Conservation (phyloP, 345 rosid species). For the Streptanthus diversifolius region DNA sequence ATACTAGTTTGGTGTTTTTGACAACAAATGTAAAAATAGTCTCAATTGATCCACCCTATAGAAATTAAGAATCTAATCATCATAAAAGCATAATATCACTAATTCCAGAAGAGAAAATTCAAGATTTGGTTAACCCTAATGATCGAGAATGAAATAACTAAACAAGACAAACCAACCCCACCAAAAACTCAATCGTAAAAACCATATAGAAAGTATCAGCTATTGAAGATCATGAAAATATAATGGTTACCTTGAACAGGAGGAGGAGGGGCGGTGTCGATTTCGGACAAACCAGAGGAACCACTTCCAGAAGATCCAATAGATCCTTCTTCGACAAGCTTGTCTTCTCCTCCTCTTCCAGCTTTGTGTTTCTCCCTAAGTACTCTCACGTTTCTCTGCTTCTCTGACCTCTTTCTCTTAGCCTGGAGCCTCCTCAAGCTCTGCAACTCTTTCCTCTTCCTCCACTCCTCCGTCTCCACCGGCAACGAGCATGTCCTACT, state of each 20-base stretch:
- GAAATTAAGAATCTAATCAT: neutral
- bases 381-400: conserved; percentile 48
- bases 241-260: conserved; percentile 47
- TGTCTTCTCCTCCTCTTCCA: conserved; percentile 26
- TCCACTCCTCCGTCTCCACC: conserved; percentile 60
- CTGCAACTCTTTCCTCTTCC: conserved; percentile 72
- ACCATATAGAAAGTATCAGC: neutral
- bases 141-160: neutral
- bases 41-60: neutral
- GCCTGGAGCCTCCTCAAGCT: conserved; percentile 64
- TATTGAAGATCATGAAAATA: neutral
- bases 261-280: conserved; percentile 40
- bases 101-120: neutral
- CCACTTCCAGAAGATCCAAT: conserved; percentile 62
- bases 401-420: conserved; percentile 75
- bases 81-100: neutral
- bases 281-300: conserved; percentile 55
- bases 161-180: neutral
- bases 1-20: neutral
- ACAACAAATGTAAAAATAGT: neutral
- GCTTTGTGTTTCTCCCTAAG: conserved; percentile 25
- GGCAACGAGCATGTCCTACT: conserved; percentile 67
- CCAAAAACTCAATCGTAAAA: neutral
- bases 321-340: conserved; percentile 39
- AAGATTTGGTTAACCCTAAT: neutral